Evolutionary conservation across 2,329 filamentous ascomycete genomes (phyloP).

Genomic region (Claviceps sp.): DNA sequence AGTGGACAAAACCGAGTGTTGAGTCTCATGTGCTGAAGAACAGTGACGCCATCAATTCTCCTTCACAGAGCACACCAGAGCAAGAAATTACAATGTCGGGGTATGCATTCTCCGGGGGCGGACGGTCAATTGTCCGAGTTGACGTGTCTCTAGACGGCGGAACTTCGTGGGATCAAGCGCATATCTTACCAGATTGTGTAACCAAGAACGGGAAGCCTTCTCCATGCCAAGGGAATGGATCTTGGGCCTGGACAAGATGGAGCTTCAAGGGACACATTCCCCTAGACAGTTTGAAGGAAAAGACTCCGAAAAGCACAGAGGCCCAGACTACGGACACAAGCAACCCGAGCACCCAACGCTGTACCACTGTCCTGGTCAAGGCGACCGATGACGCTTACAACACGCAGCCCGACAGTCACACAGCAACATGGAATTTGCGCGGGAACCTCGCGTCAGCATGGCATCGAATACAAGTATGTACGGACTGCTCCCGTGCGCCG

Average conservation of each 20-base stretch:
- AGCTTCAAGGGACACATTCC: constrained; percentile 37
- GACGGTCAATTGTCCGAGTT: constrained; percentile 51
- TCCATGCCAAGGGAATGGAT: constrained; percentile 28
- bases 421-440: constrained; percentile 47
- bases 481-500: constrained; percentile 15
- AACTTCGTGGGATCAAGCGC: constrained; percentile 49
- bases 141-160: constrained; percentile 53
- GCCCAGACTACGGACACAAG: constrained; percentile 10
- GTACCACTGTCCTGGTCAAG: constrained; percentile 46
- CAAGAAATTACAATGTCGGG: constrained; percentile 34
- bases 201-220: constrained; percentile 14
- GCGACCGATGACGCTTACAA: constrained; percentile 55
- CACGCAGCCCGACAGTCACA: constrained; percentile 48
- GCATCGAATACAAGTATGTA: constrained; percentile 39
- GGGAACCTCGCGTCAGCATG: constrained; percentile 55
- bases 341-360: constrained; percentile 17
- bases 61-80: constrained; percentile 4
- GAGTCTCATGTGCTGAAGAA: not conserved
- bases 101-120: constrained; percentile 57
- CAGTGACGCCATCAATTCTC: not conserved
- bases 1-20: constrained; percentile 14
- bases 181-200: constrained; percentile 37
- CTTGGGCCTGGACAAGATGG: constrained; percentile 55
- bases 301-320: constrained; percentile 2
- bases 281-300: constrained; percentile 14